Evolutionary conservation across 805 yeast genomes (phyloP).

Genomic region (Myxozyma kluyveri): DNA sequence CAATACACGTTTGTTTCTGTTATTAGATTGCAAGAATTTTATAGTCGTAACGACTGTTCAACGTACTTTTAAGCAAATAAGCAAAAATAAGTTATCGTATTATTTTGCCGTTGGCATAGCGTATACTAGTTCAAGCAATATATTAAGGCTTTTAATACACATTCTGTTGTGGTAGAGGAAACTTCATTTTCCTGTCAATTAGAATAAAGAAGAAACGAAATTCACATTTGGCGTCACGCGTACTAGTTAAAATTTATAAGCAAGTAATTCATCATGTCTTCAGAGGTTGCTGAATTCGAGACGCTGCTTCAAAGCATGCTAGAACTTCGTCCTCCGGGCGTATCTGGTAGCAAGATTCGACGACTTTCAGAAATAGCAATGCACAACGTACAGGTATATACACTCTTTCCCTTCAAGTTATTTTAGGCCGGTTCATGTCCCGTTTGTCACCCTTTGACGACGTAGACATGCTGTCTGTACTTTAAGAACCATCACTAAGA

Average conservation of each 20-base stretch:
- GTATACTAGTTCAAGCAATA: too few relatives aligned
- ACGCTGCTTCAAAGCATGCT: constrained; percentile 28
- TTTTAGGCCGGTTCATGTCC: background rate
- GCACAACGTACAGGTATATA: constrained; percentile 51
- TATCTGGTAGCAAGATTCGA: constrained; percentile 92
- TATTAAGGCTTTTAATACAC: too few relatives aligned
- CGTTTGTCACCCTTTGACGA: background rate
- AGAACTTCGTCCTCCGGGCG: constrained; percentile 65
- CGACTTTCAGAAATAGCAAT: constrained; percentile 76
- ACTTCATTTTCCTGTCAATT: too few relatives aligned
- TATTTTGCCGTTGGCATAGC: too few relatives aligned
- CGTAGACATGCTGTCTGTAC: background rate
- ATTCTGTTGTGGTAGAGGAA: too few relatives aligned
- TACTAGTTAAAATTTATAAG: background rate
- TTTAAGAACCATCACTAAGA: constrained; percentile 4
- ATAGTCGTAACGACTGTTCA: too few relatives aligned
- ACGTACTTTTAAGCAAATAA: too few relatives aligned
- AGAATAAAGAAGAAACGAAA: background rate
- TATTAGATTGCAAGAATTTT: too few relatives aligned
- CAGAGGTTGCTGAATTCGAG: constrained; percentile 30
- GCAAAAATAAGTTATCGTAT: too few relatives aligned
- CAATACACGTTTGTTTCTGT: too few relatives aligned
- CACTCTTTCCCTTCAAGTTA: too few relatives aligned
- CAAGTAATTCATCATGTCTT: constrained; percentile 8
- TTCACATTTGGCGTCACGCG: background rate